phyloP scores from a whole-genome alignment of 345 rosid species.

The Populus davidiana region DNA sequence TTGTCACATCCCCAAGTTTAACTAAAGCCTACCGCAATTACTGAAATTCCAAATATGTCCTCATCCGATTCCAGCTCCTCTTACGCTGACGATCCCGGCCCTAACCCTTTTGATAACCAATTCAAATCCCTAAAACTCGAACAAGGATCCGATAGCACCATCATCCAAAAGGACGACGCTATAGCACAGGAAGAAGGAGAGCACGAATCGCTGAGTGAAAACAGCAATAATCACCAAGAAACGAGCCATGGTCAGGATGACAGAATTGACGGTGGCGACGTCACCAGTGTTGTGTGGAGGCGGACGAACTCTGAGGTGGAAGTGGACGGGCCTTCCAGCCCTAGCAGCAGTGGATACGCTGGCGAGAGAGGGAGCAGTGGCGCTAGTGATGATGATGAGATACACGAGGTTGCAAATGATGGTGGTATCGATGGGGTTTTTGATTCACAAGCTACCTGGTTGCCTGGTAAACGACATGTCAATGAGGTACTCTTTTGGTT shows the following conservation, averaged over 20 bases:
- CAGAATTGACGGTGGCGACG: slow-evolving; percentile 8
- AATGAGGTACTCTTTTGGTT: slow-evolving; percentile 57
- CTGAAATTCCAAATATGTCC: slow-evolving; percentile 13
- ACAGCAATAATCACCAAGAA: neutral
- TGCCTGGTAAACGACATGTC: slow-evolving; percentile 80
- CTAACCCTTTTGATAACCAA: slow-evolving; percentile 13
- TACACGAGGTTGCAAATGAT: slow-evolving; percentile 45
- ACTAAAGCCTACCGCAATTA: neutral
- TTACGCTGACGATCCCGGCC: slow-evolving; percentile 13
- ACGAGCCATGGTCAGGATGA: neutral
- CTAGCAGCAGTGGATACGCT: slow-evolving; percentile 91
- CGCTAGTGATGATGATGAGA: slow-evolving; percentile 54
- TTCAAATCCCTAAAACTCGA: slow-evolving; percentile 14
- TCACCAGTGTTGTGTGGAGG: slow-evolving; percentile 23
- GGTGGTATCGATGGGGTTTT: slow-evolving; percentile 27
- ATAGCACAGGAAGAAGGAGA: neutral
- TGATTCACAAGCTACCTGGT: slow-evolving; percentile 54
- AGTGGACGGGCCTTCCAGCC: slow-evolving; percentile 61
- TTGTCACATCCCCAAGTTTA: neutral
- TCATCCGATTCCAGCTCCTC: slow-evolving; percentile 10
- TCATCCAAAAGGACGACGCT: neutral
- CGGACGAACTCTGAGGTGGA: slow-evolving; percentile 53
- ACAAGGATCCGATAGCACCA: neutral
- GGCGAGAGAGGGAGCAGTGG: slow-evolving; percentile 93
- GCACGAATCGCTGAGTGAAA: slow-evolving; percentile 9